Percentiles rank a stretch among this genome's conserved stretches.
phyloP scores from a whole-genome alignment of 768 basidiomycete species.

The Xanthoconium purpureum region DNA sequence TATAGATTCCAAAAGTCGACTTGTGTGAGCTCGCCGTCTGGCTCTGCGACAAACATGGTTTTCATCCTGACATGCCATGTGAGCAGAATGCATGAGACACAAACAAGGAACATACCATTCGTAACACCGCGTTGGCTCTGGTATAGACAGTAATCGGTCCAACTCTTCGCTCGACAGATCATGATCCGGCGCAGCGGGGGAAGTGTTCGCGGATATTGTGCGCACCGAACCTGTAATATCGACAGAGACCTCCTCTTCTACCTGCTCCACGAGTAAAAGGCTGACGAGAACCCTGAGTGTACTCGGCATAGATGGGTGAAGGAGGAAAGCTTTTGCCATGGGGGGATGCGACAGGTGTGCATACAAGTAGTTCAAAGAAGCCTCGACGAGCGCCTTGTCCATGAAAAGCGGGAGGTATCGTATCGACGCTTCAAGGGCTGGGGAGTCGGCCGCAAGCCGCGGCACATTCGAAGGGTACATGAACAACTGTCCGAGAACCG shows the following conservation, averaged over 20 bases:
- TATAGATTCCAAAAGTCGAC: constrained; percentile 96
- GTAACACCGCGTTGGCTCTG: constrained; percentile 78
- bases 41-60: constrained; percentile 73
- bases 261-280: constrained; percentile 67
- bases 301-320: constrained; percentile 66
- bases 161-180: constrained; percentile 72
- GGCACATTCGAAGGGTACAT: constrained; percentile 56
- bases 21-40: constrained; percentile 83
- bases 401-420: constrained; percentile 70
- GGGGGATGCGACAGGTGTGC: constrained; percentile 69
- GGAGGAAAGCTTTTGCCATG: constrained; percentile 75
- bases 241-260: constrained; percentile 60
- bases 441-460: constrained; percentile 53
- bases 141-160: constrained; percentile 50
- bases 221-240: constrained; percentile 61
- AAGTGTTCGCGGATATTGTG: constrained; percentile 53
- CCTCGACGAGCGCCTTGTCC: constrained; percentile 68
- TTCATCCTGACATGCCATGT: constrained; percentile 70
- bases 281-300: constrained; percentile 66
- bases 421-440: constrained; percentile 60
- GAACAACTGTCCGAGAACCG: constrained; percentile 58
- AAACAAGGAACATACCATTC: constrained; percentile 57
- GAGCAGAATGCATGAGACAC: constrained; percentile 3
- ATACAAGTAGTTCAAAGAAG: constrained; percentile 72
- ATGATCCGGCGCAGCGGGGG: constrained; percentile 50